Conservation (phyloP, 192 early-diverging fungal genomes). For the Cetraspora pellucida region DNA sequence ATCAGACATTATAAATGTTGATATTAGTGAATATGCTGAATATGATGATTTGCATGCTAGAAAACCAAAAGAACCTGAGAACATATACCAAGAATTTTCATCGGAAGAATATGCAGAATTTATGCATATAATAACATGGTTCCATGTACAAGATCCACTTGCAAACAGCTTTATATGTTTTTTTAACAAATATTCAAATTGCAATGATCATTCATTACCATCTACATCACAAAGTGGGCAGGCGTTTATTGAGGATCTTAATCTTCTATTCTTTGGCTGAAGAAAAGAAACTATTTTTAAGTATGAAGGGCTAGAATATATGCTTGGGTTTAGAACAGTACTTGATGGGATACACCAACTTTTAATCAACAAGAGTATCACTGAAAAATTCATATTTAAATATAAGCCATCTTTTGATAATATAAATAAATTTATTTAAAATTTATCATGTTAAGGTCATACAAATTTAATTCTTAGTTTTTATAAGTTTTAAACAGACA, state of each 20-base stretch:
- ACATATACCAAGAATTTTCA: neutral
- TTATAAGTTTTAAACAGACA: too few relatives aligned
- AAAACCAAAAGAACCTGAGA: neutral
- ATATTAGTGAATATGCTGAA: neutral
- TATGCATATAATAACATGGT: neutral
- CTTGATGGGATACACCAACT: neutral
- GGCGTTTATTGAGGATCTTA: neutral
- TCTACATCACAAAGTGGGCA: neutral
- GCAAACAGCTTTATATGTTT: neutral
- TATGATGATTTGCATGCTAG: neutral
- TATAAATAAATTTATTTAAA: neutral
- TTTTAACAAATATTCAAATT: neutral
- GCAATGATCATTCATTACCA: neutral
- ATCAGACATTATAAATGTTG: neutral
- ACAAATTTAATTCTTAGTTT: too few relatives aligned
- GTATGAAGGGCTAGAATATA: neutral
- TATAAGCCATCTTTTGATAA: neutral
- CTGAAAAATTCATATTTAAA: neutral
- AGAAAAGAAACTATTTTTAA: neutral
- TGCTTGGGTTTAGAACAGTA: neutral
- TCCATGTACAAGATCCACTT: neutral
- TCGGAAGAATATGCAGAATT: neutral
- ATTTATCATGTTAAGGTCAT: too few relatives aligned
- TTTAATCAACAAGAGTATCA: neutral
- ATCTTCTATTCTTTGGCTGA: neutral